Evolutionary conservation across 495 filamentous ascomycete species (phyloP).

Genomic region (Xylaria sp.): DNA sequence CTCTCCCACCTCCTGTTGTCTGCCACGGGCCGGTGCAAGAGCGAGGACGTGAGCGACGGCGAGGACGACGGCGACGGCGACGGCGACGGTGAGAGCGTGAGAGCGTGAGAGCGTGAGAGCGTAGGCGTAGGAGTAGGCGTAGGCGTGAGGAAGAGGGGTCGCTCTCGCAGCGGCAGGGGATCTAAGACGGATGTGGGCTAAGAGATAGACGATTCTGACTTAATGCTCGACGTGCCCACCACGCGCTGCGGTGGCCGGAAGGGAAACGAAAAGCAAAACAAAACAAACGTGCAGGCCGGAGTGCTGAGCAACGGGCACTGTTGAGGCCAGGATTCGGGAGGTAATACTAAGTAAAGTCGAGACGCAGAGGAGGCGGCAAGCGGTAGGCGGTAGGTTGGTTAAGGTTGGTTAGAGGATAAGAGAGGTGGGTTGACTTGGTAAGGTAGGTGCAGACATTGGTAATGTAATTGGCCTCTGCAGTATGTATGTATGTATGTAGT

Average conservation of each 20-base stretch:
- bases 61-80: no score
- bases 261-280: conserved; percentile 2
- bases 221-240: conserved; percentile 18
- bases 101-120: no score
- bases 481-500: no score
- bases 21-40: conserved; percentile 13
- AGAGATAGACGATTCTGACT: conserved; percentile 7
- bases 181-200: neutral
- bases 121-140: no score
- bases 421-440: neutral
- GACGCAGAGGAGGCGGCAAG: neutral
- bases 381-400: neutral
- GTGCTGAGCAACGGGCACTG: conserved; percentile 7
- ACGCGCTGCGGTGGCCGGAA: conserved; percentile 19
- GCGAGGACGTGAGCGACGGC: no score
- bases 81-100: no score
- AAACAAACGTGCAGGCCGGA: conserved; percentile 10
- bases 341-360: conserved; percentile 13
- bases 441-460: neutral
- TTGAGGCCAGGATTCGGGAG: conserved; percentile 5
- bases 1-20: conserved; percentile 24
- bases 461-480: neutral
- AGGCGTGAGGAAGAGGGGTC: conserved; percentile 29
- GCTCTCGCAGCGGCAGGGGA: conserved; percentile 18
- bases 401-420: neutral